Evolutionary conservation across 1,284 basidiomycete genomes (phyloP).

Genomic region (Caloboletus firmus): DNA sequence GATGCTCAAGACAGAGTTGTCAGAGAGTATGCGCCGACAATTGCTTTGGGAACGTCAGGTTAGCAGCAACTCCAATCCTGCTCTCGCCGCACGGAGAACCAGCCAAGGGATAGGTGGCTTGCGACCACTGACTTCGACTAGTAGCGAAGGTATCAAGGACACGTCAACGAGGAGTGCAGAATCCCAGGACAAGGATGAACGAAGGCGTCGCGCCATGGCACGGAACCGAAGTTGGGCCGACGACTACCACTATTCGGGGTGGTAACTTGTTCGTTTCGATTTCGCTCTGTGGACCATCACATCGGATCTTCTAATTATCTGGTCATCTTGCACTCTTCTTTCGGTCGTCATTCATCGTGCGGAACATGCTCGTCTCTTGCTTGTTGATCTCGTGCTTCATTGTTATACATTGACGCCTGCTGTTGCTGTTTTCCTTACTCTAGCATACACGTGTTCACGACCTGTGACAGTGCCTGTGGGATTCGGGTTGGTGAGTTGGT

Average conservation of each 20-base stretch:
- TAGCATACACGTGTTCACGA: slow-evolving; percentile 17
- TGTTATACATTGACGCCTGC: slow-evolving; percentile 9
- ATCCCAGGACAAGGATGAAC: slow-evolving; percentile 39
- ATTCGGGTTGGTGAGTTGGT: slow-evolving; percentile 13
- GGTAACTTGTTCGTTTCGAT: slow-evolving; percentile 41
- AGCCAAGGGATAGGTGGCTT: slow-evolving; percentile 37
- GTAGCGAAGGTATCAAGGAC: slow-evolving; percentile 22
- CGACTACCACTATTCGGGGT: slow-evolving; percentile 65
- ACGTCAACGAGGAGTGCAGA: slow-evolving; percentile 18
- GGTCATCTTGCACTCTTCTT: slow-evolving; percentile 22
- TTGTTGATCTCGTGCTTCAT: slow-evolving; percentile 14
- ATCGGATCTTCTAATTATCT: slow-evolving; percentile 31
- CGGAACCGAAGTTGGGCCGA: slow-evolving; percentile 70
- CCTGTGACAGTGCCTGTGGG: slow-evolving; percentile 10
- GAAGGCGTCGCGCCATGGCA: slow-evolving; percentile 46
- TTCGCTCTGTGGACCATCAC: slow-evolving; percentile 10
- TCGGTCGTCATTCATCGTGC: slow-evolving; percentile 17
- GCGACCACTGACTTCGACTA: slow-evolving; percentile 43
- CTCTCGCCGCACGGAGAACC: slow-evolving; percentile 39
- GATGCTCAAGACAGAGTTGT: slow-evolving; percentile 85
- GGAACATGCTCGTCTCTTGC: slow-evolving; percentile 26
- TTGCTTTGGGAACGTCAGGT: slow-evolving; percentile 83
- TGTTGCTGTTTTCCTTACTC: slow-evolving; percentile 13
- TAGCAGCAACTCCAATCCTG: slow-evolving; percentile 50
- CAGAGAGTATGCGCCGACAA: slow-evolving; percentile 80